Evolutionary conservation across 2,329 filamentous ascomycete species (phyloP), one percentile per base, ranked within the genome.

Genomic region (Coniochaeta sp.): DNA sequence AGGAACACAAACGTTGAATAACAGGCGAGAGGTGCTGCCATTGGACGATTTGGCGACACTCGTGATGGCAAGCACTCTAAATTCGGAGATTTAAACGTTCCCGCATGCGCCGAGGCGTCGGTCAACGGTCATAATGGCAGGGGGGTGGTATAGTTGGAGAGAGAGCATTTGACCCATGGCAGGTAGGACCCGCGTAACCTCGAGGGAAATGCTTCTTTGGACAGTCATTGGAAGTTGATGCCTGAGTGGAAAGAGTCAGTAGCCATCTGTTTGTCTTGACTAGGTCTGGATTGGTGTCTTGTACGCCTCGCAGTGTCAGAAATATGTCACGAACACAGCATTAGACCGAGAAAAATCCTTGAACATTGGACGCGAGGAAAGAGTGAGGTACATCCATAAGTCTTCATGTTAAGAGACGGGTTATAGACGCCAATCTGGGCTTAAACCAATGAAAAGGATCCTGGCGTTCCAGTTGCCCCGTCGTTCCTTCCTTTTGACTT

Each of bases 41-140:
- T 42, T 42, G 38, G 38, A 42, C 20, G 26, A 22, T 14, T 42
- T 42, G 26, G 38, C 38, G 38, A 42, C n/a, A 22, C 22, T 22
- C 38, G 20, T n/a, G 22, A 42, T 42, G 20, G n/a, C 12, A 22
- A 13, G 22, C 38, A 42, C 38, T 42, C 22, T 42, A 42, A 42
- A 42, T 42, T 26, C 38, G 38, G 38, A 42, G 38, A 42, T 42
- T 42, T 42, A 42, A 42, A 42, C 38, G 38, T 42, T 26, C 18
- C 38, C 38, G 38, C 38, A 42, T 42, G 38, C 38, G 22, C 38
- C 38, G 38, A 42, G 20, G 22, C 22, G 38, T 10, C 14, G 26
- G 26, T 22, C 38, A 26, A 5, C 6, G 38, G 38, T 12, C 6
- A 42, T 42, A 42, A 42, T 26, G 20, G 38, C 38, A 42, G 8